Percentiles rank a stretch among this genome's conserved stretches.
Evolutionary conservation across 2,329 filamentous ascomycete species (phyloP).

Genomic region (Epichloe festucae): DNA sequence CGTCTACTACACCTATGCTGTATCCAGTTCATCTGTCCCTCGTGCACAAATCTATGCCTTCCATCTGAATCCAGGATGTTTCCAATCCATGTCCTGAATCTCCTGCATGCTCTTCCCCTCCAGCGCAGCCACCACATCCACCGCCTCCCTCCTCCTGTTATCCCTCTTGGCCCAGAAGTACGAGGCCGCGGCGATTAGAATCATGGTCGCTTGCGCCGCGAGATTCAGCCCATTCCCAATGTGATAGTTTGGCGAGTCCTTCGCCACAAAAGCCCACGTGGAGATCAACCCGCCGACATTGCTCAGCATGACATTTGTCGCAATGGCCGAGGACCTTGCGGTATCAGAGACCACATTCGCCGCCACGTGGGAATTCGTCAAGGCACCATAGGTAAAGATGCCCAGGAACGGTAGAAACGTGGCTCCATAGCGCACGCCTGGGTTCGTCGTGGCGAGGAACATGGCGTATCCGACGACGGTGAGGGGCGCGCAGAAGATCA

Average conservation of each 20-base stretch:
- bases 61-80: slow-evolving; percentile 56
- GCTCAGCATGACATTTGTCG: slow-evolving; percentile 37
- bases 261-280: slow-evolving; percentile 51
- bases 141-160: slow-evolving; percentile 44
- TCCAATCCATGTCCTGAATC: slow-evolving; percentile 52
- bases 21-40: background rate
- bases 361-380: slow-evolving; percentile 52
- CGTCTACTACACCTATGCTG: too few relatives aligned
- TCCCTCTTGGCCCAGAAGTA: slow-evolving; percentile 49
- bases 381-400: slow-evolving; percentile 47
- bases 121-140: slow-evolving; percentile 43
- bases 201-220: slow-evolving; percentile 42
- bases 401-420: slow-evolving; percentile 56
- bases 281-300: slow-evolving; percentile 44
- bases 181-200: slow-evolving; percentile 36
- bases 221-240: slow-evolving; percentile 62
- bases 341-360: slow-evolving; percentile 60
- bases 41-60: background rate
- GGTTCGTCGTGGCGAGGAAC: slow-evolving; percentile 43
- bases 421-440: slow-evolving; percentile 48
- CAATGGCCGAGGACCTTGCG: slow-evolving; percentile 48
- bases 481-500: slow-evolving; percentile 43
- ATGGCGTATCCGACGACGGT: slow-evolving; percentile 57
- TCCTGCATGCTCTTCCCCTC: slow-evolving; percentile 39
- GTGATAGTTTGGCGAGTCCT: slow-evolving; percentile 49